Evolutionary conservation across 257 asterid genomes (phyloP).

Genomic region (Ilex aquifolium): DNA sequence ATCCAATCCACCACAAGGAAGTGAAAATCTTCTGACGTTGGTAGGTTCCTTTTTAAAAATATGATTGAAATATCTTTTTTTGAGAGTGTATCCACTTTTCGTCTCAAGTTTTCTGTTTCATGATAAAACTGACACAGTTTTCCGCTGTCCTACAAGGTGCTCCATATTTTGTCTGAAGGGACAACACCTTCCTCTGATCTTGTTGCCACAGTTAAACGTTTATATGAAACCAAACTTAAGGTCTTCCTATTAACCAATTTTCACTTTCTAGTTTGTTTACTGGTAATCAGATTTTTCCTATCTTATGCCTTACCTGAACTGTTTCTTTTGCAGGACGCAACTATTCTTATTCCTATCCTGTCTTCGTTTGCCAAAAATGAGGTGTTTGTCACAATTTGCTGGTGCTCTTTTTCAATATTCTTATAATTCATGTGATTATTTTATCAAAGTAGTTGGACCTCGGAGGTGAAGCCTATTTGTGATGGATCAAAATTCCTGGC

Average conservation of each 20-base stretch:
- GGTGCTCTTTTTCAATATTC: not conserved
- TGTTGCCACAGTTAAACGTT: constrained; percentile 65
- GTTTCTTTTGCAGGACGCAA: constrained; percentile 74
- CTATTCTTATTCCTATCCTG: constrained; percentile 82
- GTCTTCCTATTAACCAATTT: constrained; percentile 26
- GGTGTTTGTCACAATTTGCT: constrained; percentile 35
- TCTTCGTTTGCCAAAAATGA: constrained; percentile 88
- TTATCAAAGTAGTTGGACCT: no score
- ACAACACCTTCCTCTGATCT: constrained; percentile 71
- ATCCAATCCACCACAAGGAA: constrained; percentile 88
- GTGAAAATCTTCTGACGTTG: constrained; percentile 82
- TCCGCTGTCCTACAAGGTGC: constrained; percentile 49
- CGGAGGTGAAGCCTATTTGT: no score
- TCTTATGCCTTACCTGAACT: constrained; percentile 16
- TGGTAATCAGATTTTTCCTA: constrained; percentile 3
- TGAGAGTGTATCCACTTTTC: constrained; percentile 7
- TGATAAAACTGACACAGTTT: constrained; percentile 18
- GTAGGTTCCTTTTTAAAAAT: constrained; percentile 25
- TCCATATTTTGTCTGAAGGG: constrained; percentile 75
- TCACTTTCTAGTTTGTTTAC: constrained; percentile 5
- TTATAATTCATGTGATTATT: no score
- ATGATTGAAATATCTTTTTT: constrained; percentile 10
- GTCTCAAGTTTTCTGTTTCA: constrained; percentile 19
- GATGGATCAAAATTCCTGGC: no score
- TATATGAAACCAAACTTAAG: constrained; percentile 86